Base-by-base conservation (phyloP, 805 yeast genomes). In the Metschnikowia matae region DNA sequence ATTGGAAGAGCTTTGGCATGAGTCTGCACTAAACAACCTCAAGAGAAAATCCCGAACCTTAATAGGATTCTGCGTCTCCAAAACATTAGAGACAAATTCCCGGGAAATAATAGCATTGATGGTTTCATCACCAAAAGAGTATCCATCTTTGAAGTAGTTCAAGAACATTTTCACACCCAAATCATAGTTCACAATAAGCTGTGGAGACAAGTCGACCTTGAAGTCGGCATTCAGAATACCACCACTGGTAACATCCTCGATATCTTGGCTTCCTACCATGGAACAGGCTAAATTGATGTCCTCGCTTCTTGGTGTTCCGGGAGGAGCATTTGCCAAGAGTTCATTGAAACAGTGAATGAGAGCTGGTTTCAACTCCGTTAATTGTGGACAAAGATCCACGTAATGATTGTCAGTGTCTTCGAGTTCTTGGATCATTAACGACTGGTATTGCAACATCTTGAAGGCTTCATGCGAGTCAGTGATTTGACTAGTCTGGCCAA, bases 341-440 rank as follows among this genome's bases (percentile, higher is more conserved):
- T 23, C 23, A 18, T 17, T 23, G 21, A 53, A 53, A 18, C 48
- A 38, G 3, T 8, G 10, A 15, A 29, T 36, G 13, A 50, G 42
- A 2, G 38, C 37, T 3, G 13, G 31, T 45, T 59, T 63, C 49
- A 68, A 69, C 4, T 50, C 50, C 6, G 26, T 31, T 14, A 67
- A 51, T 26, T 67, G 68, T 0, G 54, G 52, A 29, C 60, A 58
- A 38, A 70, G 55, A 36, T 62, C 65, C 44, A 71, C 48, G 55
- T 72, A 73, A 51, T 69, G 68, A 42, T 69, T 66, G 31, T 71
- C 74, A 7, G 73, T 60, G 46, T 70, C 71, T 48, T 73, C 75
- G 41, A 73, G 66, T 52, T 69, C 66, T 48, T 67, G 65, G 20
- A 70, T 56, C 47, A 73, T 50, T 29, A 54, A 50, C 7, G 74